These are phyloP conservation scores for Sonneratia alba DNA, from an alignment of 345 rosid genomes.

Conservation along the genomic window DNA sequence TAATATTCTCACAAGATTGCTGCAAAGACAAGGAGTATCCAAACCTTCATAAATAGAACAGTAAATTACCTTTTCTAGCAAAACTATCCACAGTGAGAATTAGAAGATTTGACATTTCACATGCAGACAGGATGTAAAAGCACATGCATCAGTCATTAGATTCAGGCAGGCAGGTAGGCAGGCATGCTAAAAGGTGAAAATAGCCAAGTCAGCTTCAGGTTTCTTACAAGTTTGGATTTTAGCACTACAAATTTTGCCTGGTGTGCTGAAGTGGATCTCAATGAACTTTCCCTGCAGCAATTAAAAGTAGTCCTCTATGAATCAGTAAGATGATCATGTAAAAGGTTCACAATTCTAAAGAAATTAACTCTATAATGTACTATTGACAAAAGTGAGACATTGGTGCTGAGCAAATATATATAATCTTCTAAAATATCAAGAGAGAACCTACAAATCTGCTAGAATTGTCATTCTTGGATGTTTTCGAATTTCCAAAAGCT, in stretches of 20 bases:
- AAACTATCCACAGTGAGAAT: slow-evolving; percentile 32
- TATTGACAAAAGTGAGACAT: background rate
- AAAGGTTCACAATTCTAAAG: background rate
- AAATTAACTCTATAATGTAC: background rate
- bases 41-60: background rate
- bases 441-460: slow-evolving; percentile 77
- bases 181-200: background rate
- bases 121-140: slow-evolving; percentile 8
- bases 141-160: slow-evolving; percentile 19
- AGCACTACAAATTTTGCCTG: slow-evolving; percentile 81
- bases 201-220: background rate
- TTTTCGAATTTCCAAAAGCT: slow-evolving; percentile 97
- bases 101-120: slow-evolving; percentile 8
- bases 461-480: slow-evolving; percentile 80
- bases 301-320: background rate
- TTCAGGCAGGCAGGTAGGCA: background rate
- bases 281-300: slow-evolving; percentile 68
- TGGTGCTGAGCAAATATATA: background rate
- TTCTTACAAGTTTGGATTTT: slow-evolving; percentile 80
- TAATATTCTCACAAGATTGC: background rate
- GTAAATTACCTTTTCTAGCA: slow-evolving; percentile 80
- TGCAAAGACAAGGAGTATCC: background rate
- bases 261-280: slow-evolving; percentile 66
- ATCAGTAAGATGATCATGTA: background rate
- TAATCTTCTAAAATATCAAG: background rate